phyloP scores from a whole-genome alignment of 768 basidiomycete genomes.

The Tubosaeta sp. region DNA sequence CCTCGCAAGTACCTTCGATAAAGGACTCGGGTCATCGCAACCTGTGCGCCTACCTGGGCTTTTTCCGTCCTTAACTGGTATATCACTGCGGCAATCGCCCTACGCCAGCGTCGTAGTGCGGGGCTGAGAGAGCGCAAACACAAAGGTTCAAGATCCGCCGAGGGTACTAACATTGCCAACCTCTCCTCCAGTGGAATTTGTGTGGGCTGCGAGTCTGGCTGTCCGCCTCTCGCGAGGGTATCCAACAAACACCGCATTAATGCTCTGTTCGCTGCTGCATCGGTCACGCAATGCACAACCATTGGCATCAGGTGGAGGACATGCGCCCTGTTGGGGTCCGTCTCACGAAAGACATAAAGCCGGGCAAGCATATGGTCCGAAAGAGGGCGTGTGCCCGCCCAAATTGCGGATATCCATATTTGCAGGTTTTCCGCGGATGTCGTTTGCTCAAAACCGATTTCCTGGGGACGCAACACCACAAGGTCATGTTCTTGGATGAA shows the following conservation, averaged over 20 bases:
- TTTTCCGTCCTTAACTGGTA: slow-evolving; percentile 30
- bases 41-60: slow-evolving; percentile 41
- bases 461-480: slow-evolving; percentile 14
- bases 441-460: slow-evolving; percentile 36
- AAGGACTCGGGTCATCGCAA: slow-evolving; percentile 49
- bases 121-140: slow-evolving; percentile 25
- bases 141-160: slow-evolving; percentile 35
- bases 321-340: slow-evolving; percentile 26
- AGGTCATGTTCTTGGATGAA: slow-evolving; percentile 32
- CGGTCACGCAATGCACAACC: slow-evolving; percentile 47
- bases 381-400: slow-evolving; percentile 35
- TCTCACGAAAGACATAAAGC: slow-evolving; percentile 38
- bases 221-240: slow-evolving; percentile 25
- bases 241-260: slow-evolving; percentile 45
- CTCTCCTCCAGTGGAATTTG: slow-evolving; percentile 34
- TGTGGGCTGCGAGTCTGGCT: background rate
- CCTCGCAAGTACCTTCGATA: slow-evolving; percentile 44
- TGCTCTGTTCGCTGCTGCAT: slow-evolving; percentile 42
- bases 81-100: slow-evolving; percentile 39
- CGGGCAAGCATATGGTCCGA: slow-evolving; percentile 41
- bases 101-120: slow-evolving; percentile 43
- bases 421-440: slow-evolving; percentile 34
- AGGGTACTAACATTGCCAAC: slow-evolving; percentile 38
- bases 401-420: slow-evolving; percentile 23
- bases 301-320: slow-evolving; percentile 41